A percentile compares a stretch with the other conserved stretches of the same genome.
Conservation (phyloP, 352 stramenopile genomes). For the Phytophthora pseudosyringae region DNA sequence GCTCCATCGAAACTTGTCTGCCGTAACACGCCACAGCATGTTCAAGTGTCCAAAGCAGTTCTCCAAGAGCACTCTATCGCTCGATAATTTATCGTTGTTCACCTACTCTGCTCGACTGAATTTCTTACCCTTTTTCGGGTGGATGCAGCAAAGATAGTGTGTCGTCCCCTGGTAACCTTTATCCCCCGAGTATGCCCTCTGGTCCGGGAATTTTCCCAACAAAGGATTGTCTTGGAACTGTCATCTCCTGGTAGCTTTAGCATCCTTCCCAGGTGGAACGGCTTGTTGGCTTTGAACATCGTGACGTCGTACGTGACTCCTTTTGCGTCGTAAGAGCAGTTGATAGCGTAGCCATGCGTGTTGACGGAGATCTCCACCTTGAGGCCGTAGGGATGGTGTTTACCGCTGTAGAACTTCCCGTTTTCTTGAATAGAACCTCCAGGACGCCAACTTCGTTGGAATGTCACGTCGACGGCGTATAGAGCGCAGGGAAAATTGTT, state of each 20-base stretch:
- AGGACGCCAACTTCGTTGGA: constrained; percentile 14
- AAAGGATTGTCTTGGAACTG: too few relatives aligned
- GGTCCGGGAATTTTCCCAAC: too few relatives aligned
- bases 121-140: too few relatives aligned
- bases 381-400: constrained; percentile 8
- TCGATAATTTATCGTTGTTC: background rate
- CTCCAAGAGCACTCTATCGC: background rate
- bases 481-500: constrained; percentile 7
- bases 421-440: constrained; percentile 6
- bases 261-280: constrained; percentile 1
- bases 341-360: constrained; percentile 7
- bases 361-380: constrained; percentile 10
- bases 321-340: constrained; percentile 6
- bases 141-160: too few relatives aligned
- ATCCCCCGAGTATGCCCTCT: too few relatives aligned
- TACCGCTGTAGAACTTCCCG: constrained; percentile 6
- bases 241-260: too few relatives aligned
- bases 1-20: background rate
- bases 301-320: constrained; percentile 11
- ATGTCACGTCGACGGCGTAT: constrained; percentile 12
- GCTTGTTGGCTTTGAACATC: constrained; percentile 10
- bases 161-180: too few relatives aligned
- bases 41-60: background rate
- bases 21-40: background rate
- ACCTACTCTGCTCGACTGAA: too few relatives aligned